Evolutionary conservation across 495 filamentous ascomycete species (phyloP).

Genomic region (Pseudotulostoma volvatum): DNA sequence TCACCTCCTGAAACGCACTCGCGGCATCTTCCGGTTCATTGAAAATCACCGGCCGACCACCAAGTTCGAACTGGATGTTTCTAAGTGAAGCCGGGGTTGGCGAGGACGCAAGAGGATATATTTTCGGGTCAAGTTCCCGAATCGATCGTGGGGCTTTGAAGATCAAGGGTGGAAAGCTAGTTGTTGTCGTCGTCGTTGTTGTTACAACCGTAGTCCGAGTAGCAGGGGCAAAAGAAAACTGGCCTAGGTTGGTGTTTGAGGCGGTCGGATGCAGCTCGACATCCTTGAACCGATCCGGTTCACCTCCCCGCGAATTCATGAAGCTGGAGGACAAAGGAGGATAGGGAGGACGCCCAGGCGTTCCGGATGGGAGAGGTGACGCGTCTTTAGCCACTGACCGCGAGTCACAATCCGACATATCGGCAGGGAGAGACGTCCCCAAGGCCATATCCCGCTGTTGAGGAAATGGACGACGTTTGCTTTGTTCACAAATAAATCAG

Average conservation of each 20-base stretch:
- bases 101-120: slow-evolving; percentile 71
- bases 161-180: slow-evolving; percentile 67
- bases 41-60: slow-evolving; percentile 45
- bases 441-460: no score
- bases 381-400: neutral
- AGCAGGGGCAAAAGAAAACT: slow-evolving; percentile 54
- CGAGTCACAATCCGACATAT: neutral
- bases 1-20: slow-evolving; percentile 40
- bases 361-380: neutral
- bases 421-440: no score
- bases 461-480: no score
- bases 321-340: neutral
- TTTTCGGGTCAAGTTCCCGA: slow-evolving; percentile 62
- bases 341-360: neutral
- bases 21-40: slow-evolving; percentile 48
- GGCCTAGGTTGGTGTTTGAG: slow-evolving; percentile 31
- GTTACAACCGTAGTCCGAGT: slow-evolving; percentile 70
- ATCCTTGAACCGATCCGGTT: slow-evolving; percentile 17
- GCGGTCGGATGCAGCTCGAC: slow-evolving; percentile 10
- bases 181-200: slow-evolving; percentile 87
- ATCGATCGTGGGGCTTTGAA: slow-evolving; percentile 61
- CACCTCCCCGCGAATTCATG: slow-evolving; percentile 11
- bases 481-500: no score
- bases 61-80: slow-evolving; percentile 56
- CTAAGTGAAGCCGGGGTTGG: slow-evolving; percentile 64